Base-by-base conservation (phyloP, 257 asterid genomes). In the Fraxinus americana region DNA sequence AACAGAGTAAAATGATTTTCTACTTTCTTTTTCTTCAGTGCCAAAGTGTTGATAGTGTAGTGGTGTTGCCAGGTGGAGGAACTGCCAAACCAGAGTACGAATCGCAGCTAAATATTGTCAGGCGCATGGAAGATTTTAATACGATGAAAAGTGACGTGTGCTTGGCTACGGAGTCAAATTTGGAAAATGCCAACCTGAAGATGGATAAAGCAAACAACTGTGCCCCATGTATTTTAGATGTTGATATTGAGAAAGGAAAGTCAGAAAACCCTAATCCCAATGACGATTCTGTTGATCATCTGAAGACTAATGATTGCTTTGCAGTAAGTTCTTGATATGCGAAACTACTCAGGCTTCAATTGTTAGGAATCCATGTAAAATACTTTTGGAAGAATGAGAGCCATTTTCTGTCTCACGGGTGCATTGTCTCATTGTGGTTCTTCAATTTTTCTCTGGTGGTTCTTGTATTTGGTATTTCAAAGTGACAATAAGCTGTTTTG, bases 191-290 rank as follows among this genome's bases (percentile, higher is more conserved):
- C 83, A 84, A 78, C 69, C 75, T 82, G 72, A 88, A 85, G 78
- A 86, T 82, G 82, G 92, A 85, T 77, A 81, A 81, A 73, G 70
- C 78, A 78, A 87, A 85, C 74, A 82, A 69, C 70, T 79, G 87
- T 77, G 87, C 82, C 38, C 80, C 90, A 57, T 78, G 83, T 75
- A 36, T 80, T 74, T 43, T 85, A 78, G 90, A 84, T 74, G 74
- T 86, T 21, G 97, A 90, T 76, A 80, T 90, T 71, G 98, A 91
- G 88, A 87, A 90, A 81, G 96, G 97, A 75, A 89, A 82, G 67
- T 76, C 83, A 59, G 97, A 92, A 74, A 39, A 66, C 75, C 86
- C 89, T 17, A 85, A 80, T 38, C 76, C 81, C 77, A 84, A 38
- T 78, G 87, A 75, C 48, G 91, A 90, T 71, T 78, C 80, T 70